Evolutionary conservation across 2,329 filamentous ascomycete species (phyloP), one percentile per base, ranked within the genome.

Genomic region (Stagonosporopsis rhizophila): DNA sequence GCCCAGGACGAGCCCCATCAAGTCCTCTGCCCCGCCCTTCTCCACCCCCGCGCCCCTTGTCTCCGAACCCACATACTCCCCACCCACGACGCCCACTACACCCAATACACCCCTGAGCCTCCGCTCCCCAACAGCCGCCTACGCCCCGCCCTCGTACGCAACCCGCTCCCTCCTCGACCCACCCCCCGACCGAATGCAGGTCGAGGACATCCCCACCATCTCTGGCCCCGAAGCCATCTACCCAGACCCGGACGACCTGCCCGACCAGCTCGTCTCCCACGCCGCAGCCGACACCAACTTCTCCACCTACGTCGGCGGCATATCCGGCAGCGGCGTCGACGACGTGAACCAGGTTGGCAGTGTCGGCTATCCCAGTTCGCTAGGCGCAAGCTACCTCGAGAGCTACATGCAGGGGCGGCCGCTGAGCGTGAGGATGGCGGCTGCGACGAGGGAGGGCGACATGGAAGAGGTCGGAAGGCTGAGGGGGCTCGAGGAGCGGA

Each of bases 341-440:
- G 64, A 75, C 40, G 59, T 75, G 6, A 67, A 76, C 22, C 73
- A 75, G 35, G 68, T 63, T 14, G 72, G 72, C 28, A 69, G 64
- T 32, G 70, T 74, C 14, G 74, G 74, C 0, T 76, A 75, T 40
- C 74, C 74, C 3, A 65, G 61, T 14, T 68, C 62, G 25, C 57
- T 75, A 2, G 74, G 74, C 34, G 74, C 74, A 2, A 75, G 72
- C 54, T 76, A 75, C 50, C 62, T 76, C 37, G 74, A 76, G 56
- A 74, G 69, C 35, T 76, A 76, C 39, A 76, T 76, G 72, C 63
- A 70, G 56, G 67, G 61, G 20, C 67, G 73, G 37, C 72, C 73
- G 37, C 55, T 75, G 58, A 70, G 72, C 25, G 73, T 76, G 40
- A 50, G 73, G n/a, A 71, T 73, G 60, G 66, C 68, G 19, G 72